phyloP scores from a whole-genome alignment of 2,329 filamentous ascomycete species.

The Bimuria novae-zelandiae region DNA sequence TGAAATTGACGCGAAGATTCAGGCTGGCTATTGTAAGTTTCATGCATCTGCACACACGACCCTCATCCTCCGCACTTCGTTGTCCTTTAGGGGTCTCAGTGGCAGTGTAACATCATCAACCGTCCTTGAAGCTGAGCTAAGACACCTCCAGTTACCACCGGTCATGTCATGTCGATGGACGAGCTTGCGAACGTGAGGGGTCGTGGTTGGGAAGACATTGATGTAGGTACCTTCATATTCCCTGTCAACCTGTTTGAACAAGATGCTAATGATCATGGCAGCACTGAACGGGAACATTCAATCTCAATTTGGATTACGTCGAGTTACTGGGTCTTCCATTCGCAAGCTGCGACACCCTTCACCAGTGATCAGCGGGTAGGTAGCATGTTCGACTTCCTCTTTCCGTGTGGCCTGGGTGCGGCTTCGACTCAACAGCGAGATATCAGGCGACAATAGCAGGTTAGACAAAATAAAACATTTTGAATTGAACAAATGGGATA shows the following conservation, averaged over 20 bases:
- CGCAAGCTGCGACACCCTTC: not conserved
- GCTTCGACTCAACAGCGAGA: not conserved
- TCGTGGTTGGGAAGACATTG: slow-evolving; percentile 82
- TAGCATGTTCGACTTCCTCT: not conserved
- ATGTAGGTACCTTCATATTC: slow-evolving; percentile 45
- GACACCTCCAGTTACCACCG: slow-evolving; percentile 68
- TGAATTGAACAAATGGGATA: not conserved
- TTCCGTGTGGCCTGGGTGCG: not conserved
- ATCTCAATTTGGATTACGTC: not conserved
- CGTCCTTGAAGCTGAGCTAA: slow-evolving; percentile 22
- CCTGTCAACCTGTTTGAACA: not conserved
- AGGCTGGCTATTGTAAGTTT: slow-evolving; percentile 75
- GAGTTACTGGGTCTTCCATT: not conserved
- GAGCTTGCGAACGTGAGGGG: slow-evolving; percentile 86
- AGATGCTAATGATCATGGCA: not conserved
- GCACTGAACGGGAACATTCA: not conserved
- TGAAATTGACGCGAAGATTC: slow-evolving; percentile 99
- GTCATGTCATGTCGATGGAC: slow-evolving; percentile 84
- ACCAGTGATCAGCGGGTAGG: not conserved
- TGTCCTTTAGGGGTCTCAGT: no score
- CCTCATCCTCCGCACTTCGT: no score
- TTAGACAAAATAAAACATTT: not conserved
- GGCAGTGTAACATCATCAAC: no score
- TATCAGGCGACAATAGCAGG: not conserved
- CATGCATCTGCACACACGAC: not conserved